These are phyloP conservation scores for Aspergillus novoparasiticus DNA, from an alignment of 2,329 filamentous ascomycete species.

Conservation along the genomic window DNA sequence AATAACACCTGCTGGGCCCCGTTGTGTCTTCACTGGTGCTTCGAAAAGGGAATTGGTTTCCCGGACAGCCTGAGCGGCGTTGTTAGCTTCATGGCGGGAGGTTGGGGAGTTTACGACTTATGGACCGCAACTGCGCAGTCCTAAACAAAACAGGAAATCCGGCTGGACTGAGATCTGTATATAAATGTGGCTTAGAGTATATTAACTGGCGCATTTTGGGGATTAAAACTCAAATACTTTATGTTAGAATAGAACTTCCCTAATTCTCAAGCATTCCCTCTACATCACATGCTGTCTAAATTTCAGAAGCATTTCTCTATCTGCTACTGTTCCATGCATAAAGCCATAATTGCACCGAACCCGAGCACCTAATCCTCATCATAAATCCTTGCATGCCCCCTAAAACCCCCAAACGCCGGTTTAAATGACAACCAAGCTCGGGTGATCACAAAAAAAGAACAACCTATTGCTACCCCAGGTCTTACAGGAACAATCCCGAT, in stretches of 20 bases:
- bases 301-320: neutral
- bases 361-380: neutral
- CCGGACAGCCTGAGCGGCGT: slow-evolving; percentile 61
- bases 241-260: neutral
- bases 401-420: neutral
- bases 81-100: slow-evolving; percentile 56
- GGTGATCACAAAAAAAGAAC: neutral
- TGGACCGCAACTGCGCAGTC: slow-evolving; percentile 46
- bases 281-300: neutral
- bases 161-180: slow-evolving; percentile 5
- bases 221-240: neutral
- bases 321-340: neutral
- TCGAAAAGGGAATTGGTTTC: slow-evolving; percentile 64
- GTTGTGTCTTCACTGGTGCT: slow-evolving; percentile 80
- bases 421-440: neutral
- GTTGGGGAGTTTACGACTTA: slow-evolving; percentile 47
- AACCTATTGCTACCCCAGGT: neutral
- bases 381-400: neutral
- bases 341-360: neutral
- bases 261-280: neutral
- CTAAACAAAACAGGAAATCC: neutral
- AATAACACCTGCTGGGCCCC: slow-evolving; percentile 78
- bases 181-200: neutral
- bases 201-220: neutral
- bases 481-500: neutral